A percentile compares a stretch with the other conserved stretches of the same genome.
Conservation (phyloP, 352 stramenopile genomes). For the Globisporangium barbulae region DNA sequence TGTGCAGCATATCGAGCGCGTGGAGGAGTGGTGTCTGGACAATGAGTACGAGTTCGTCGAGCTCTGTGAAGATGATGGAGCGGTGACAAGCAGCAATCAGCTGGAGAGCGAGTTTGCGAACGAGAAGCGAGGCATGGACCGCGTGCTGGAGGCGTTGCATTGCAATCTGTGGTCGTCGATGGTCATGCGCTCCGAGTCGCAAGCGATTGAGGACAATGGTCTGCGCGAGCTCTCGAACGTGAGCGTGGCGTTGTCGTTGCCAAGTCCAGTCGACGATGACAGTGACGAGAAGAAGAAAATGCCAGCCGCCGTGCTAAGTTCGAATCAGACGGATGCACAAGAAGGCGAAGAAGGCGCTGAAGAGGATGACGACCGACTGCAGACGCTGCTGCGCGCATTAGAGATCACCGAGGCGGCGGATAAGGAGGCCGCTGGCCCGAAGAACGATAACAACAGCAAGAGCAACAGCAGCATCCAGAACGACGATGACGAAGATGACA, state of each 20-base stretch:
- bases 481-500: slow-evolving; percentile 32
- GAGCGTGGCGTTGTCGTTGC: slow-evolving; percentile 13
- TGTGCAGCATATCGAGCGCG: slow-evolving; percentile 22
- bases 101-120: slow-evolving; percentile 14
- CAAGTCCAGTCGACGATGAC: neutral
- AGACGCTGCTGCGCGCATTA: slow-evolving; percentile 46
- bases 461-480: neutral
- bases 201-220: neutral
- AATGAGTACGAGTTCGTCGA: slow-evolving; percentile 65
- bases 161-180: slow-evolving; percentile 83
- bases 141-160: slow-evolving; percentile 72
- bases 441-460: neutral
- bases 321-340: slow-evolving; percentile 2
- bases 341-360: slow-evolving; percentile 1
- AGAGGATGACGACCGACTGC: slow-evolving; percentile 33
- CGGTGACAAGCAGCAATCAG: slow-evolving; percentile 2
- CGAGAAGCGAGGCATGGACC: slow-evolving; percentile 55
- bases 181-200: slow-evolving; percentile 28
- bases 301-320: slow-evolving; percentile 6
- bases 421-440: neutral
- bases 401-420: slow-evolving; percentile 29
- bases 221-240: slow-evolving; percentile 16
- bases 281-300: slow-evolving; percentile 8
- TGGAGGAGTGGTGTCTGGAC: slow-evolving; percentile 55
- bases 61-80: slow-evolving; percentile 12